Base-by-base conservation (phyloP, 352 stramenopile species). In the Globisporangium rhizosaccharum region DNA sequence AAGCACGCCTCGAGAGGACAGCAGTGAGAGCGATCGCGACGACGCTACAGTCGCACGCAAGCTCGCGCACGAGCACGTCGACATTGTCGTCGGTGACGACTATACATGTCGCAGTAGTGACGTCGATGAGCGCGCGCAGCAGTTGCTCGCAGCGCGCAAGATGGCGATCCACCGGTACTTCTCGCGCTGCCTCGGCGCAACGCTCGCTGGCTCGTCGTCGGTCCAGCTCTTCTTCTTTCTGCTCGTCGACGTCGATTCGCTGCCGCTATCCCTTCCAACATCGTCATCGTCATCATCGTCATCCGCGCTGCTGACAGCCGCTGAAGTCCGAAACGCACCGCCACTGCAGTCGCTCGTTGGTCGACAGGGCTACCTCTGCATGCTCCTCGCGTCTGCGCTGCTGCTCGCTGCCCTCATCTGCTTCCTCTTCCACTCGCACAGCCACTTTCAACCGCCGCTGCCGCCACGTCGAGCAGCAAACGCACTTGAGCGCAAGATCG, bases 181-280 rank as follows among this genome's bases (percentile, higher is more conserved):
- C 20, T 80, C 67, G n/a, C 64, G 63, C 14, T 80, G 69, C 23
- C 86, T 86, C 61, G 73, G 62, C n/a, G 70, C 72, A 0, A 65
- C 67, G 17, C 54, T 85, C 41, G 61, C 64, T 0, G 77, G 75
- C 0, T 83, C 73, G 23, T 72, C 65, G 1, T 47, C 79, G 36
- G 59, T 85, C 5, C 81, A 91, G 56, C 65, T 69, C 1, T 84
- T 76, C 53, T 90, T 82, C 56, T 86, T 88, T 39, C 58, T 82
- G 30, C 37, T 75, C 6, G 73, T 82, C 3, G 52, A 84, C 45
- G 41, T 83, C n/a, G 56, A 70, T 14, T 51, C 47, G 14, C 56
- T 63, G 41, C 48, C 47, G 14, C 56, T 63, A 36, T 7, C 18
- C 3, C 44, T 49, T 7, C n/a, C 44, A 12, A 39, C 33, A 28